Percentiles rank a stretch among this genome's conserved stretches.
Conservation (phyloP, 2,329 filamentous ascomycete species). For the Botrytis tulipae region DNA sequence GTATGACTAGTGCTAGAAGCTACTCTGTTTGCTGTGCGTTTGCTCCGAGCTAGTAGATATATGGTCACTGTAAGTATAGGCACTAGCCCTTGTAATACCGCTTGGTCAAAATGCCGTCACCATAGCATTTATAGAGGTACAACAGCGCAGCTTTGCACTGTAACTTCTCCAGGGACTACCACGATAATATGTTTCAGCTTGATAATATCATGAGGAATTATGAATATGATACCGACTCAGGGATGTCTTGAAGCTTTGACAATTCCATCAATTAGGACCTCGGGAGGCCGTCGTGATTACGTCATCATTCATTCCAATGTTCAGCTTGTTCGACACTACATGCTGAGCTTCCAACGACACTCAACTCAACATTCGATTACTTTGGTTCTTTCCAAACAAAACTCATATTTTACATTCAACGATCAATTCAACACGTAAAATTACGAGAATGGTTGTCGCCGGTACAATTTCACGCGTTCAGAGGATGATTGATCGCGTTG, state of each 20-base stretch:
- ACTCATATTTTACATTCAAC: not conserved
- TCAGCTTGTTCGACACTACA: not conserved
- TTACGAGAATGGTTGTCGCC: conserved; percentile 7
- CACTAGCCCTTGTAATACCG: not conserved
- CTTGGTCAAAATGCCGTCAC: not conserved
- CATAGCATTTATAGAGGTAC: not conserved
- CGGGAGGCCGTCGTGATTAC: not conserved
- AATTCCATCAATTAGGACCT: not conserved
- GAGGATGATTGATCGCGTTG: conserved; percentile 46
- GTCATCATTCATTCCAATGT: not conserved
- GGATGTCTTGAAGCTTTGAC: not conserved
- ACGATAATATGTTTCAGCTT: not conserved
- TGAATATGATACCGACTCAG: not conserved
- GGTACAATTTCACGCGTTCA: conserved; percentile 27
- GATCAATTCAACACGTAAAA: not conserved
- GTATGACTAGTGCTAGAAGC: not conserved
- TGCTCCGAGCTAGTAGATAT: not conserved
- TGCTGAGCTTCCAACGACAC: not conserved
- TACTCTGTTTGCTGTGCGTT: not conserved
- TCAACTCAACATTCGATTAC: not conserved
- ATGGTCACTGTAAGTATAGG: not conserved
- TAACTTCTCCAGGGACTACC: not conserved
- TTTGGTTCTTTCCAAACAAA: not conserved
- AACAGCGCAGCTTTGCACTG: not conserved
- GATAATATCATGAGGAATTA: not conserved